These are phyloP conservation scores for Vitis hybrid DNA, from an alignment of 177 flowering plant genomes.

Conservation along the genomic window DNA sequence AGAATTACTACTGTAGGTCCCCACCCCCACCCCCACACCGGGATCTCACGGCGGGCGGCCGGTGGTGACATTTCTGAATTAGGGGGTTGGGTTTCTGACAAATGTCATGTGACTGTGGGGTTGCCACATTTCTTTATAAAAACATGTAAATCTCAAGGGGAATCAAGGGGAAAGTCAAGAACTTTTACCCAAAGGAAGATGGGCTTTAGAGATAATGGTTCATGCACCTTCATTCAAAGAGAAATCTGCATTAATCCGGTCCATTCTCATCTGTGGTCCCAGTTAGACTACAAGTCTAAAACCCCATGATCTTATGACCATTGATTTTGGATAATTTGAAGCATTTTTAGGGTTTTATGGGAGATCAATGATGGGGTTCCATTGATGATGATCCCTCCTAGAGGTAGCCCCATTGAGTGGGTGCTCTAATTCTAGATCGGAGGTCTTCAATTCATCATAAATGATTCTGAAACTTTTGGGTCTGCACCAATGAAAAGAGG, in stretches of 20 bases:
- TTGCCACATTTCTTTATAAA: slow-evolving; percentile 2
- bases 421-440: slow-evolving; percentile 12
- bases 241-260: neutral
- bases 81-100: slow-evolving; percentile 33
- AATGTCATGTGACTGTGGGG: slow-evolving; percentile 46
- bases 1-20: neutral
- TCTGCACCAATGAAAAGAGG: slow-evolving; percentile 6
- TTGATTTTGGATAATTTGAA: slow-evolving; percentile 1
- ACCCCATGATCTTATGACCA: neutral
- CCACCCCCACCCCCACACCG: neutral
- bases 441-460: slow-evolving; percentile 22
- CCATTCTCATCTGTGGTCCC: slow-evolving; percentile 9
- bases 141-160: slow-evolving; percentile 3
- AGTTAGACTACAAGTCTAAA: neutral
- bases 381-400: neutral
- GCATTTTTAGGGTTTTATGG: slow-evolving; percentile 14
- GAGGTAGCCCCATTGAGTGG: slow-evolving; percentile 19
- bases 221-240: slow-evolving; percentile 27
- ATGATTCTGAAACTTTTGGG: slow-evolving; percentile 12
- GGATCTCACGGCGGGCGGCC: neutral
- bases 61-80: neutral
- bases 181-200: neutral
- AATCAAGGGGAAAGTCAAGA: slow-evolving; percentile 6
- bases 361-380: neutral
- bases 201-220: slow-evolving; percentile 11